phyloP scores from a whole-genome alignment of 2,329 filamentous ascomycete species.

The Ilyonectria sp. region DNA sequence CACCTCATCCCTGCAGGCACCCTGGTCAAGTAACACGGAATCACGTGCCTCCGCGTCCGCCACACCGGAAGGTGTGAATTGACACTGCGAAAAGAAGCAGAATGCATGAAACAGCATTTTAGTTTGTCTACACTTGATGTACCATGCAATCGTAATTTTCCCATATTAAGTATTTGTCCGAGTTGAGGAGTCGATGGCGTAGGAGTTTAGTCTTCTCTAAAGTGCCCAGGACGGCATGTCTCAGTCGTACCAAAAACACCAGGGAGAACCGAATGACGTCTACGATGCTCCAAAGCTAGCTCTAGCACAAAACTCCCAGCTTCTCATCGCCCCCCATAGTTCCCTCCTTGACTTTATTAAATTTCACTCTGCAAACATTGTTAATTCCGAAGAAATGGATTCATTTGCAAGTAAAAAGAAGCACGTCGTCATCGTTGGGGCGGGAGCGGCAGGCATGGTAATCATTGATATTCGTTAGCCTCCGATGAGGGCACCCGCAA shows the following conservation, averaged over 20 bases:
- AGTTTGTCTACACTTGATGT: background rate
- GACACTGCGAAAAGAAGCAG: background rate
- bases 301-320: background rate
- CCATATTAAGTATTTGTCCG: background rate
- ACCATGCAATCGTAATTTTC: too few relatives aligned
- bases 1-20: conserved; percentile 37
- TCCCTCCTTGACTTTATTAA: background rate
- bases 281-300: conserved; percentile 19
- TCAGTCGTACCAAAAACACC: background rate
- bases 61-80: background rate
- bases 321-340: background rate
- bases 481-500: background rate
- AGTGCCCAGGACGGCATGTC: background rate
- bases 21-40: conserved; percentile 39
- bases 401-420: conserved; percentile 50
- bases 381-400: conserved; percentile 3
- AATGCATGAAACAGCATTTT: background rate
- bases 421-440: conserved; percentile 72
- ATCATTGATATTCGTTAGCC: background rate
- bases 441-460: conserved; percentile 75
- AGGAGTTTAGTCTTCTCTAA: background rate
- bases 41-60: conserved; percentile 48
- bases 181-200: background rate
- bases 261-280: conserved; percentile 37
- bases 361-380: background rate